Evolutionary conservation across 192 early-diverging fungal species (phyloP).

Genomic region (Rhizoclosmatium sp.): DNA sequence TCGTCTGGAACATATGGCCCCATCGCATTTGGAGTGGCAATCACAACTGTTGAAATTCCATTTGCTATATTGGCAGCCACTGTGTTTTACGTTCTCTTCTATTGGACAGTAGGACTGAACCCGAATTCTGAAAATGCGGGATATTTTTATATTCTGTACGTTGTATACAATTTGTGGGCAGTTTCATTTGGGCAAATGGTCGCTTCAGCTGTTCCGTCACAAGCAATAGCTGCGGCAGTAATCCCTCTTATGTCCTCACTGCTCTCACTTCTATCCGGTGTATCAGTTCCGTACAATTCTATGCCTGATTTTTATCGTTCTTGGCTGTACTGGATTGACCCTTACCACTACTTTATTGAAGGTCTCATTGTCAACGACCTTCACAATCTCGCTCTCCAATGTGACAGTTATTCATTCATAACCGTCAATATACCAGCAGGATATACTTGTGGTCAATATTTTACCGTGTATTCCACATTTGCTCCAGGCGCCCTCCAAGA

Average conservation of each 20-base stretch:
- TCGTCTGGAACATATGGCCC: conserved; percentile 73
- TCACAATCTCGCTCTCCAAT: background rate
- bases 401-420: conserved; percentile 13
- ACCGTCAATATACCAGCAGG: background rate
- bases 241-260: conserved; percentile 74
- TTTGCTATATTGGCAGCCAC: conserved; percentile 70
- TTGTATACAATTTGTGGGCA: conserved; percentile 68
- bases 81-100: conserved; percentile 72
- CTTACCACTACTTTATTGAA: conserved; percentile 41
- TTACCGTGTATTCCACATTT: background rate
- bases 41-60: conserved; percentile 74
- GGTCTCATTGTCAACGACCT: conserved; percentile 33
- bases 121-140: conserved; percentile 53
- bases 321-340: conserved; percentile 37
- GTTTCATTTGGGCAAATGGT: conserved; percentile 76
- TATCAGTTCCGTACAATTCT: conserved; percentile 60
- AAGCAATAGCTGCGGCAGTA: conserved; percentile 64
- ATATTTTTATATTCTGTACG: conserved; percentile 71
- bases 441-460: conserved; percentile 28
- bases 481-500: conserved; percentile 16
- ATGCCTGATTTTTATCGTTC: conserved; percentile 16
- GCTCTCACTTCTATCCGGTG: conserved; percentile 74
- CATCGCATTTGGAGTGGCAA: conserved; percentile 68
- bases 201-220: conserved; percentile 68
- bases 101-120: conserved; percentile 77